Conservation (phyloP, 768 basidiomycete species). For the Termitomyces sp. region DNA sequence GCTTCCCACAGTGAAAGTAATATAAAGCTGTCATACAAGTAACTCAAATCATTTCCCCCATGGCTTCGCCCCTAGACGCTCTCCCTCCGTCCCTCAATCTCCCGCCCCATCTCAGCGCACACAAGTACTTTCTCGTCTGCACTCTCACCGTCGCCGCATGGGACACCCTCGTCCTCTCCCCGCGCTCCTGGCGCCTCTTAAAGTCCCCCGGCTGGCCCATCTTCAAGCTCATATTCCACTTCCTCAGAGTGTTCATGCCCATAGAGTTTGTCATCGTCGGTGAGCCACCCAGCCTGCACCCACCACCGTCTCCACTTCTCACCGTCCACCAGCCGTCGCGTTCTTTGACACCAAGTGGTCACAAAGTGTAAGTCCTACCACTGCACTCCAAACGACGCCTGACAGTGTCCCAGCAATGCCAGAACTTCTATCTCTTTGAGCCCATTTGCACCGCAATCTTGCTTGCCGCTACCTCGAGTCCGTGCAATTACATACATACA, state of each 20-base stretch:
- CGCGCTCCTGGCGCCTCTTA: slow-evolving; percentile 69
- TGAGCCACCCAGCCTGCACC: slow-evolving; percentile 19
- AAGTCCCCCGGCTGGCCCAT: slow-evolving; percentile 65
- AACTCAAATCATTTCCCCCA: too few relatives aligned
- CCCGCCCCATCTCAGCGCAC: slow-evolving; percentile 72
- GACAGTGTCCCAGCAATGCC: slow-evolving; percentile 41
- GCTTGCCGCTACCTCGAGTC: slow-evolving; percentile 64
- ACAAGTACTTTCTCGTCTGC: slow-evolving; percentile 89
- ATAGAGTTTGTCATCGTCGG: slow-evolving; percentile 74
- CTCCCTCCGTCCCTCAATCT: slow-evolving; percentile 70
- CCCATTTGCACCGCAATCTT: slow-evolving; percentile 82
- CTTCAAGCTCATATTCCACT: slow-evolving; percentile 72
- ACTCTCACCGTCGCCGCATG: slow-evolving; percentile 86
- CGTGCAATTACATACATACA: slow-evolving; percentile 4
- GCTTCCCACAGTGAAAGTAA: too few relatives aligned
- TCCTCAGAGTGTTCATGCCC: slow-evolving; percentile 74
- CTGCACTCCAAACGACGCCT: neutral
- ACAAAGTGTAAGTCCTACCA: slow-evolving; percentile 33
- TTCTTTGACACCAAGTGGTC: slow-evolving; percentile 78
- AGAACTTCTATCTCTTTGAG: slow-evolving; percentile 76
- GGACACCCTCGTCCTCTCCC: slow-evolving; percentile 83
- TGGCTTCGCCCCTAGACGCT: slow-evolving; percentile 20
- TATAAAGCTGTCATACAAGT: too few relatives aligned
- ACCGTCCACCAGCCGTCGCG: slow-evolving; percentile 51
- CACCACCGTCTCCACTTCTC: neutral